Base-by-base conservation (phyloP, 345 rosid genomes). In the Syzygium aromaticum region DNA sequence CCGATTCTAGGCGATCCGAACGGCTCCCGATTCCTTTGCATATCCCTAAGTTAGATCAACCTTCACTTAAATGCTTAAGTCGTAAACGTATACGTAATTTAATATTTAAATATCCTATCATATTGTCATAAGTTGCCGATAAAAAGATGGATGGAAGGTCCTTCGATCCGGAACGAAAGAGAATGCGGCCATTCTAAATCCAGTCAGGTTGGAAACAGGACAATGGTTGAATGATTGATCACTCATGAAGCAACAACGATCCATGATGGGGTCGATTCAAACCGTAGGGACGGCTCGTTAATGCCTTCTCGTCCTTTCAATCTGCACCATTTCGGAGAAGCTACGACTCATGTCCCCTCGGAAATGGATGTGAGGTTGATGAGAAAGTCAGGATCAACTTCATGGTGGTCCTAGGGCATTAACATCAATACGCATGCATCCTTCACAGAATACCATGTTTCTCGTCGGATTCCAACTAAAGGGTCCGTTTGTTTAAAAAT, bases 1-100 rank as follows among this genome's bases (percentile, higher is more conserved):
- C 7, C 7, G 7, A 7, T 43, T 43, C 46, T 43, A 5, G 7
- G 46, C 1, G 7, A 7, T 43, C 1, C 7, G 1, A 1, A 43
- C 1, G 7, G 1, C 5, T 43, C 1, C 5, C 46, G 46, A 43
- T 5, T 43, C 7, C 1, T 43, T 43, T 43, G 46, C 46, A 43
- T 1, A 43, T 7, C 46, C 7, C 46, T 43, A 43, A 43, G 7
- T 43, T 43, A 1, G 46, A 43, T 1, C 7, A 43, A 43, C 46
- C 1, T 43, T 7, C 7, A 43, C 1, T 1, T 1, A 43, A 43
- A 43, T 43, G 46, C 1, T 43, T 43, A 43, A 43, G 46, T 1
- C 46, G 46, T 43, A 43, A 43, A 43, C 1, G 1, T 43, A 43
- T 43, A 43, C 1, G 46, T 43, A 1, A 5, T 43, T 43, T 43